Evolutionary conservation across 257 asterid genomes (phyloP).

Genomic region (Jacaranda mimosifolia): DNA sequence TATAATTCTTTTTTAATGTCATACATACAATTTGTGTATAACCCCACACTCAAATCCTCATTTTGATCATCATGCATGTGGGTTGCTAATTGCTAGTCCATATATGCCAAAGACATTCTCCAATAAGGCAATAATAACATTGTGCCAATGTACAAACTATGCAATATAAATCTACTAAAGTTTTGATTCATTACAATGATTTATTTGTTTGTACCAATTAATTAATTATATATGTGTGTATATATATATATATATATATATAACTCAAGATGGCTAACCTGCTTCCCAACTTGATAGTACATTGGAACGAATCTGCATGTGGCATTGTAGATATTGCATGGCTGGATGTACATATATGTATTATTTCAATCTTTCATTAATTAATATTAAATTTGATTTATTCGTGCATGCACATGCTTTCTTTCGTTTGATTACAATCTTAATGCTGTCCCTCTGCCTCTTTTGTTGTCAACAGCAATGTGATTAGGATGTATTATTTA

Average conservation of each 20-base stretch:
- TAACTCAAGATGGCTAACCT: too few species aligned
- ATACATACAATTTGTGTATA: too few species aligned
- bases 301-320: slow-evolving; percentile 36
- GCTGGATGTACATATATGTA: slow-evolving; percentile 27
- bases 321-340: slow-evolving; percentile 43
- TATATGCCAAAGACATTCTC: slow-evolving; percentile 59
- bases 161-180: not conserved
- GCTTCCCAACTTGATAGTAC: too few species aligned
- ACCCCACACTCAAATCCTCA: too few species aligned
- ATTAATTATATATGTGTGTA: too few species aligned
- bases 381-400: not conserved
- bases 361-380: slow-evolving; percentile 3
- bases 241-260: slow-evolving; percentile 14
- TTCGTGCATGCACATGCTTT: slow-evolving; percentile 47
- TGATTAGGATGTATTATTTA: too few species aligned
- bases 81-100: slow-evolving; percentile 35
- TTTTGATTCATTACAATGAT: slow-evolving; percentile 4
- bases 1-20: too few species aligned
- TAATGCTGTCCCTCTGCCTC: slow-evolving; percentile 40
- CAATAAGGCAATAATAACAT: slow-evolving; percentile 33
- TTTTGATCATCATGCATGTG: slow-evolving; percentile 47
- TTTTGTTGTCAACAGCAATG: slow-evolving; percentile 28
- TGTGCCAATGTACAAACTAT: slow-evolving; percentile 31
- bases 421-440: slow-evolving; percentile 45
- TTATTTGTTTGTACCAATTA: too few species aligned